phyloP scores from a whole-genome alignment of 768 basidiomycete species.

The Wakefieldia striispora region DNA sequence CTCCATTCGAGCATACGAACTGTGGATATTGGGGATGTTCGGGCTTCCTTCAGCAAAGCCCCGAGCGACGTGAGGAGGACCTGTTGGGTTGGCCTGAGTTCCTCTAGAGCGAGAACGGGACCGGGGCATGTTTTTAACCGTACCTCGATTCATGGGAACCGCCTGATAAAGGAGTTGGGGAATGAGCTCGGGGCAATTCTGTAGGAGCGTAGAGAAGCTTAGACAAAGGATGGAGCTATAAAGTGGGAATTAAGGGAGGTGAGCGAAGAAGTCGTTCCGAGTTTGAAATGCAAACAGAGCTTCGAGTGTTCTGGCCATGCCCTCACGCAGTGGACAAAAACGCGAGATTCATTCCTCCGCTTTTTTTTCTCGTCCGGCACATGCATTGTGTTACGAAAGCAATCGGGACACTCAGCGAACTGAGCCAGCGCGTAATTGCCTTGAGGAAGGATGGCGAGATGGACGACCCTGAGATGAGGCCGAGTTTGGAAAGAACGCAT shows the following conservation, averaged over 20 bases:
- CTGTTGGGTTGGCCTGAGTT: conserved; percentile 25
- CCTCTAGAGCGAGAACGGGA: conserved; percentile 27
- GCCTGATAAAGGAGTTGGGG: conserved; percentile 21
- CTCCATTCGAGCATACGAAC: conserved; percentile 31
- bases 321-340: conserved; percentile 32
- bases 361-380: conserved; percentile 30
- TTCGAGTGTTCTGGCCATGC: conserved; percentile 37
- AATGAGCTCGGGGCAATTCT: conserved; percentile 23
- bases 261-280: conserved; percentile 26
- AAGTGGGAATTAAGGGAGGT: conserved; percentile 29
- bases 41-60: conserved; percentile 28
- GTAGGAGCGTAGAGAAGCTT: conserved; percentile 16
- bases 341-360: conserved; percentile 37
- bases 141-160: conserved; percentile 33
- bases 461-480: conserved; percentile 27
- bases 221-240: conserved; percentile 25
- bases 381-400: conserved; percentile 33
- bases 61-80: conserved; percentile 22
- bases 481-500: conserved; percentile 19
- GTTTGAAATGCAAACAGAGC: conserved; percentile 35
- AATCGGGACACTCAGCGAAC: conserved; percentile 36
- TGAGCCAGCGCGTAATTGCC: conserved; percentile 37
- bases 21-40: conserved; percentile 21
- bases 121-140: conserved; percentile 24
- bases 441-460: conserved; percentile 31